phyloP scores from a whole-genome alignment of 2,329 filamentous ascomycete genomes.

The Fusarium udum region DNA sequence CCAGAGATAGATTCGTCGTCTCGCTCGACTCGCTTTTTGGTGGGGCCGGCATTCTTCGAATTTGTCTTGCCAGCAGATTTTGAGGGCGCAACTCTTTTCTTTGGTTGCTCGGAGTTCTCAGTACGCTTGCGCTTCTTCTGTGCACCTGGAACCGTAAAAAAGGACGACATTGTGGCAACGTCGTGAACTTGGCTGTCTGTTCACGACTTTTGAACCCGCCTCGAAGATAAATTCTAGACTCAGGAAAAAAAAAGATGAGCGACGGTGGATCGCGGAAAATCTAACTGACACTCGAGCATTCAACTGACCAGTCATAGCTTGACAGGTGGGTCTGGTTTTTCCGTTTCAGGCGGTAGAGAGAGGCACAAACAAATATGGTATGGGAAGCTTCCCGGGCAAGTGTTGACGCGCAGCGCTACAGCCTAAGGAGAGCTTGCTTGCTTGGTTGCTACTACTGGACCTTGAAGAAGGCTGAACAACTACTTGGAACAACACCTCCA shows the following conservation, averaged over 20 bases:
- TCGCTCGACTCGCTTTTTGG: slow-evolving; percentile 59
- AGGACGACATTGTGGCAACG: slow-evolving; percentile 80
- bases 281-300: neutral
- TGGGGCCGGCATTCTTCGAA: slow-evolving; percentile 51
- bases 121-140: slow-evolving; percentile 90
- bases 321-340: slow-evolving; percentile 43
- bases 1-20: slow-evolving; percentile 83
- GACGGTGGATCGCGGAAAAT: slow-evolving; percentile 42
- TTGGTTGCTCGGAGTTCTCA: slow-evolving; percentile 62
- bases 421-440: slow-evolving; percentile 47
- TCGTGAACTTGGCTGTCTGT: slow-evolving; percentile 40
- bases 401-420: slow-evolving; percentile 52
- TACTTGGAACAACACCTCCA: slow-evolving; percentile 30
- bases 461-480: slow-evolving; percentile 36
- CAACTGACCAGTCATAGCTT: slow-evolving; percentile 39
- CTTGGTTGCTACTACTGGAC: slow-evolving; percentile 38
- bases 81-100: slow-evolving; percentile 66
- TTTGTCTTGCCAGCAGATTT: slow-evolving; percentile 55
- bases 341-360: slow-evolving; percentile 47
- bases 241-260: slow-evolving; percentile 55
- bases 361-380: slow-evolving; percentile 43
- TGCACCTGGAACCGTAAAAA: slow-evolving; percentile 88
- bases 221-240: slow-evolving; percentile 43
- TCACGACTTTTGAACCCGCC: slow-evolving; percentile 43
- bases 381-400: slow-evolving; percentile 39